Percentiles rank a stretch among this genome's conserved stretches.
Evolutionary conservation across 2,329 filamentous ascomycete genomes (phyloP).

Genomic region (Dothideomycetes sp.): DNA sequence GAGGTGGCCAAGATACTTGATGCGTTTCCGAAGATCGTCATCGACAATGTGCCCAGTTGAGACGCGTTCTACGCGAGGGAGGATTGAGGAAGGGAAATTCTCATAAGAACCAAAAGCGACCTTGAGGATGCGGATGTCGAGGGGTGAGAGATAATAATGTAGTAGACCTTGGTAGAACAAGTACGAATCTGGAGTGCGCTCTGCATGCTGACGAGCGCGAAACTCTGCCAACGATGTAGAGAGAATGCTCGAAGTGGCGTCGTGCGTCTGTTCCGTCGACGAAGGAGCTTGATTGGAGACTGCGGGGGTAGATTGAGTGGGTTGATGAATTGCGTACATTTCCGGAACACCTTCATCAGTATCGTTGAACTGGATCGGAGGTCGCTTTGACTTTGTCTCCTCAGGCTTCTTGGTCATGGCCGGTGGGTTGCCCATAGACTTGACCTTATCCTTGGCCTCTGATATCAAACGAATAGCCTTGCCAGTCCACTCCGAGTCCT

Average conservation of each 20-base stretch:
- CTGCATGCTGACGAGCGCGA: conserved; percentile 29
- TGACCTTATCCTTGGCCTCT: conserved; percentile 64
- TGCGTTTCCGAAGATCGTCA: conserved; percentile 68
- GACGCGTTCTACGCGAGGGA: conserved; percentile 80
- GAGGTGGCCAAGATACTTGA: conserved; percentile 78
- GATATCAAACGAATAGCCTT: conserved; percentile 68
- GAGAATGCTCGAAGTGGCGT: conserved; percentile 18
- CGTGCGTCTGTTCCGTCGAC: neutral
- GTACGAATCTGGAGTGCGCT: conserved; percentile 46
- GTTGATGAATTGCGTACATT: conserved; percentile 41
- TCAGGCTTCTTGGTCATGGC: conserved; percentile 38
- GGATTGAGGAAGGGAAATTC: conserved; percentile 70
- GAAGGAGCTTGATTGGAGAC: neutral
- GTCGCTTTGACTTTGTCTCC: conserved; percentile 31
- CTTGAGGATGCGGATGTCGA: conserved; percentile 88
- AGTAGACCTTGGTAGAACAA: conserved; percentile 82
- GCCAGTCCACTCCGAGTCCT: conserved; percentile 85
- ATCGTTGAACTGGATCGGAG: conserved; percentile 39
- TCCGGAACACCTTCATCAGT: conserved; percentile 35
- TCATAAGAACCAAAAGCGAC: conserved; percentile 77
- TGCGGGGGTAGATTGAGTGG: conserved; percentile 21
- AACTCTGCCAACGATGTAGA: conserved; percentile 35
- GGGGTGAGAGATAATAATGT: conserved; percentile 79
- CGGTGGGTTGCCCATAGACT: conserved; percentile 56
- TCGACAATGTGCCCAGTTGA: conserved; percentile 82